A percentile compares a stretch with the other conserved stretches of the same genome.
phyloP scores from a whole-genome alignment of 1,284 basidiomycete genomes.

The Gymnopus androsaceus region DNA sequence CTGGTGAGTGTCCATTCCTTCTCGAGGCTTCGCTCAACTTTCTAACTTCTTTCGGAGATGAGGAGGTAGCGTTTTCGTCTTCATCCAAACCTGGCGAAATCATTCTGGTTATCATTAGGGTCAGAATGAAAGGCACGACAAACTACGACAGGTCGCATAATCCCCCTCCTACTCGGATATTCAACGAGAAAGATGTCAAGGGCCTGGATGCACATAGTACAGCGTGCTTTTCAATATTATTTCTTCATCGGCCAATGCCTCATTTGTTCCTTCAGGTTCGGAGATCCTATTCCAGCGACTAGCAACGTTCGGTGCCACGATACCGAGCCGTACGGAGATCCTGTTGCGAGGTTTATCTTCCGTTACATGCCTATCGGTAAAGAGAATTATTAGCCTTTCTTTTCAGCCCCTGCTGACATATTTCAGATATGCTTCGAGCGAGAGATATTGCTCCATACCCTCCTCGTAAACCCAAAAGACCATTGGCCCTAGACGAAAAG shows the following conservation, averaged over 20 bases:
- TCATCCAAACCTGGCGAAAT: neutral
- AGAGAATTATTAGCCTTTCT: neutral
- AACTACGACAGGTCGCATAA: neutral
- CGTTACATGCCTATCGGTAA: slow-evolving; percentile 8
- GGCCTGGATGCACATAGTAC: neutral
- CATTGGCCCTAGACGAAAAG: neutral
- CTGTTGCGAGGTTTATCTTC: slow-evolving; percentile 6
- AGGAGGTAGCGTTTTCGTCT: neutral
- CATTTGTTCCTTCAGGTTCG: neutral
- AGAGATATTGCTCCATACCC: slow-evolving; percentile 7
- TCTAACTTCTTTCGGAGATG: neutral
- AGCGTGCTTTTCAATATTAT: neutral
- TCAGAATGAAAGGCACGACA: neutral
- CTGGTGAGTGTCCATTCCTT: neutral
- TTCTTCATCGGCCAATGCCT: neutral
- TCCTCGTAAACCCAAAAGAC: neutral
- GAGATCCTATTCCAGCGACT: neutral
- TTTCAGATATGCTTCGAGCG: slow-evolving; percentile 5
- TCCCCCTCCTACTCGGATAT: neutral
- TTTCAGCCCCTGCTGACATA: neutral
- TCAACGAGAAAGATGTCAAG: slow-evolving; percentile 9
- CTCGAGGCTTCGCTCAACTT: neutral
- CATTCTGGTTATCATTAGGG: neutral
- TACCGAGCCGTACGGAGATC: slow-evolving; percentile 3
- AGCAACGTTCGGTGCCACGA: neutral